A percentile compares a stretch with the other conserved stretches of the same genome.
phyloP scores from a whole-genome alignment of 176 grass and related monocot species.

The Bothriochloa decipiens region DNA sequence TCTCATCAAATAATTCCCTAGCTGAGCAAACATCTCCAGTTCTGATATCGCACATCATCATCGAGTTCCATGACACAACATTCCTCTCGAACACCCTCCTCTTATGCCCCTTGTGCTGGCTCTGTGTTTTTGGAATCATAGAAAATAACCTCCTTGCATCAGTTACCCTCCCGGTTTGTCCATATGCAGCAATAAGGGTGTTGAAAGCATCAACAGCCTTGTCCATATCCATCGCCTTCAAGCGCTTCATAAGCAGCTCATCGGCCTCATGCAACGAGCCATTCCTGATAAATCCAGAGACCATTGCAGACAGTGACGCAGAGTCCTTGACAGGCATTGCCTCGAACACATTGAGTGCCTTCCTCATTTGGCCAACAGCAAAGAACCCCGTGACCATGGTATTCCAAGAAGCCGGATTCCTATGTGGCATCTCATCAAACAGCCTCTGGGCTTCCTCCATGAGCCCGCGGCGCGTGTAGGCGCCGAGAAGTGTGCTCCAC shows the following conservation, averaged over 20 bases:
- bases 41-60: conserved; percentile 73
- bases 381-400: conserved; percentile 64
- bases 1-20: conserved; percentile 63
- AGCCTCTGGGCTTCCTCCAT: conserved; percentile 55
- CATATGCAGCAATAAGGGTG: conserved; percentile 71
- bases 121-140: conserved; percentile 52
- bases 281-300: conserved; percentile 58
- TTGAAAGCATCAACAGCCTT: conserved; percentile 64
- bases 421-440: conserved; percentile 55
- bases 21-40: conserved; percentile 52
- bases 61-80: conserved; percentile 73
- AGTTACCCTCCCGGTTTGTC: conserved; percentile 46
- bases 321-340: conserved; percentile 59
- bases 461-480: conserved; percentile 49
- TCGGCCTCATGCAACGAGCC: conserved; percentile 52
- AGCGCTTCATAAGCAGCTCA: conserved; percentile 44
- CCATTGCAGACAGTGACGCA: conserved; percentile 40
- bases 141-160: conserved; percentile 67
- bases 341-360: conserved; percentile 55
- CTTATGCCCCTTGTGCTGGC: neutral
- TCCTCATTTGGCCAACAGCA: conserved; percentile 41
- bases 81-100: conserved; percentile 54
- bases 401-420: conserved; percentile 62
- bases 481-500: conserved; percentile 69
- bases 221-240: conserved; percentile 34